These are phyloP conservation scores for Cetradonia linearis DNA, from an alignment of 495 filamentous ascomycete genomes.

Conservation along the genomic window DNA sequence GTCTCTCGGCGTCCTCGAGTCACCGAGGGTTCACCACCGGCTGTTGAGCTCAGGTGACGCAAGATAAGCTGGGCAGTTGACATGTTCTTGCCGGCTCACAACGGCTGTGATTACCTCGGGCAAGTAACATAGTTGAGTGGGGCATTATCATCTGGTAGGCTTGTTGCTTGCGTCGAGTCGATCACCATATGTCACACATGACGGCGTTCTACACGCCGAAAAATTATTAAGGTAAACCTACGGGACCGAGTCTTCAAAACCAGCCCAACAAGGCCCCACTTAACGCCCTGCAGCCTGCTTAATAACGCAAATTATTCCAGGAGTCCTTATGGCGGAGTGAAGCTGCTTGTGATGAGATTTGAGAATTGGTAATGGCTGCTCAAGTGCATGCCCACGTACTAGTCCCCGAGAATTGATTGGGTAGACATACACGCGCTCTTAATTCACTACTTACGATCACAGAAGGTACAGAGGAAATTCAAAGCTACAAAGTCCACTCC, in stretches of 20 bases:
- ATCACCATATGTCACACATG: not conserved
- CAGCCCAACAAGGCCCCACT: not conserved
- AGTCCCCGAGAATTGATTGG: not conserved
- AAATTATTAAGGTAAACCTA: not conserved
- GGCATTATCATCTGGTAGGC: not conserved
- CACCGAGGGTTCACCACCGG: constrained; percentile 1
- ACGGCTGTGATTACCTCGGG: constrained; percentile 1
- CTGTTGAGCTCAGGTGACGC: constrained; percentile 16
- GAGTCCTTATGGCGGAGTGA: not conserved
- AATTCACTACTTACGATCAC: not conserved
- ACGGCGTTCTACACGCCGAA: not conserved
- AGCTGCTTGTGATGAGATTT: not conserved
- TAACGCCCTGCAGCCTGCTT: not conserved
- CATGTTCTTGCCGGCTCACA: constrained; percentile 13
- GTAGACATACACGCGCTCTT: not conserved
- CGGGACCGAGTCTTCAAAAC: not conserved
- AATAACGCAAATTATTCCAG: not conserved
- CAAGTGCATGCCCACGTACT: not conserved
- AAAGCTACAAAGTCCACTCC: not conserved
- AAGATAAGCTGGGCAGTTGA: constrained; percentile 12
- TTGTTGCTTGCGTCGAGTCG: not conserved
- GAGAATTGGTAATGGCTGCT: not conserved
- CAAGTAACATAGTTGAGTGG: not conserved
- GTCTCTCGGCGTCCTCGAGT: constrained; percentile 1
- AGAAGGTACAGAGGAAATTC: constrained; percentile 5